Base-by-base conservation (phyloP, 106 monocot genomes). In the Dendrobium nobile region DNA sequence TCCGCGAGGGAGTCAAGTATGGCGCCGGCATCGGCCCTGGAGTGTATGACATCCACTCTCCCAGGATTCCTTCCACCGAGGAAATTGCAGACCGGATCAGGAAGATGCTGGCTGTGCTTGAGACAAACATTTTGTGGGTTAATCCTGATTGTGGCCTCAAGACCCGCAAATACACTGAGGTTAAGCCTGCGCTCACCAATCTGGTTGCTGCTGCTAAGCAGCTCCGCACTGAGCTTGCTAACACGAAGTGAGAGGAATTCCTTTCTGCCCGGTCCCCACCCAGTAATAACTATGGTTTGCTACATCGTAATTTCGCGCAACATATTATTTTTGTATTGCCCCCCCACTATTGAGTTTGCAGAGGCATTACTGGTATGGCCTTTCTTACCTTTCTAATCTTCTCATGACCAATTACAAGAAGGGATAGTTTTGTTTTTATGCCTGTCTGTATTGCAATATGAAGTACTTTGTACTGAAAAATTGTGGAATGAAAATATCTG, bases 31-130 rank as follows among this genome's bases (percentile, higher is more conserved):
- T 83, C 56, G 83, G 83, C 43, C 83, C 83, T 0, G 83, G 83
- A 41, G 83, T 83, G 15, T 83, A 83, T 37, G 83, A 83, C 78
- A 83, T 78, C 78, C 83, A 83, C 73, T 83, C 83, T 73, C 83
- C 83, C 44, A 54, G 83, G 43, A 83, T 83, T 24, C 83, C 83
- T 11, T 83, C 83, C 42, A 43, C 78, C 0, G 83, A 83, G 51
- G 83, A 83, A 48, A 83, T 83, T 22, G 83, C 83, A 8, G 83
- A 83, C 58, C 77, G 83, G 16, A 58, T 78, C 78, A 78, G 78
- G 40, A 83, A 83, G 73, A 83, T 83, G 83, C 83, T 83, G 19
- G 78, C 83, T 4, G 78, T 83, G 22, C 73, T 83, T 9, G 78
- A 83, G 73, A 56, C 83, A 11, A 83, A 83, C 78, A 83, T 83